A percentile compares a stretch with the other conserved stretches of the same genome.
Evolutionary conservation across 768 basidiomycete genomes (phyloP).

Genomic region (Suillus lakei): DNA sequence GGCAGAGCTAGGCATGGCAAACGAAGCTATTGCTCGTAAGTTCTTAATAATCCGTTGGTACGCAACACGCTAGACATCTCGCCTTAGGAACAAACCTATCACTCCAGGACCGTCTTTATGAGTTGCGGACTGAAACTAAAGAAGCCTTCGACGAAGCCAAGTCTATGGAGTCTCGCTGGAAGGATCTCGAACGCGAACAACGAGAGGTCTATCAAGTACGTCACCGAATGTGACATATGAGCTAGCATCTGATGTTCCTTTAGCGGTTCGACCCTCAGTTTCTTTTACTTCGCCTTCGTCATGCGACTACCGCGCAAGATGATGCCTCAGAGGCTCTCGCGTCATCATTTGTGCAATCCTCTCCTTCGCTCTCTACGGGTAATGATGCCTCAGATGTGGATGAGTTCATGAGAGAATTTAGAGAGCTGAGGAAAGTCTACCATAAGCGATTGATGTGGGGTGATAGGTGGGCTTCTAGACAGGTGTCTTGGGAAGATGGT

Average conservation of each 20-base stretch:
- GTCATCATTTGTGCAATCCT: conserved; percentile 77
- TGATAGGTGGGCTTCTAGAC: conserved; percentile 83
- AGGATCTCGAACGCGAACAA: conserved; percentile 87
- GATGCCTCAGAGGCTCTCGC: conserved; percentile 87
- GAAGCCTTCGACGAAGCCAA: conserved; percentile 90
- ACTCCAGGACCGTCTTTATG: conserved; percentile 76
- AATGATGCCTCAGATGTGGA: conserved; percentile 63
- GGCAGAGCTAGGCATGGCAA: conserved; percentile 79
- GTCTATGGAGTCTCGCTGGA: conserved; percentile 80
- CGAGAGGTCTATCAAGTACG: conserved; percentile 84
- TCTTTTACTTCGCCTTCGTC: conserved; percentile 83
- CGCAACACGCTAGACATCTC: conserved; percentile 12
- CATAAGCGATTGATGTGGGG: conserved; percentile 93
- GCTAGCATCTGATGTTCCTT: conserved; percentile 14
- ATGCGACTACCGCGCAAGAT: conserved; percentile 90
- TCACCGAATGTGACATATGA: conserved; percentile 8
- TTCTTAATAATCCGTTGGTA: conserved; percentile 20
- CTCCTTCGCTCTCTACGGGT: conserved; percentile 33
- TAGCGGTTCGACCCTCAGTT: conserved; percentile 89
- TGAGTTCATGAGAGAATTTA: conserved; percentile 87
- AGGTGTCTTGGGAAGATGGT: conserved; percentile 84
- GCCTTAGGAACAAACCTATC: conserved; percentile 71
- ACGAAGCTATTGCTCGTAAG: conserved; percentile 87
- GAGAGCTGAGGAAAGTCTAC: conserved; percentile 85
- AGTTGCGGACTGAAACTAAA: conserved; percentile 80